A percentile compares a stretch with the other conserved stretches of the same genome.
Conservation (phyloP, 1,139 yeast genomes). For the Suhomyces choctaworum region DNA sequence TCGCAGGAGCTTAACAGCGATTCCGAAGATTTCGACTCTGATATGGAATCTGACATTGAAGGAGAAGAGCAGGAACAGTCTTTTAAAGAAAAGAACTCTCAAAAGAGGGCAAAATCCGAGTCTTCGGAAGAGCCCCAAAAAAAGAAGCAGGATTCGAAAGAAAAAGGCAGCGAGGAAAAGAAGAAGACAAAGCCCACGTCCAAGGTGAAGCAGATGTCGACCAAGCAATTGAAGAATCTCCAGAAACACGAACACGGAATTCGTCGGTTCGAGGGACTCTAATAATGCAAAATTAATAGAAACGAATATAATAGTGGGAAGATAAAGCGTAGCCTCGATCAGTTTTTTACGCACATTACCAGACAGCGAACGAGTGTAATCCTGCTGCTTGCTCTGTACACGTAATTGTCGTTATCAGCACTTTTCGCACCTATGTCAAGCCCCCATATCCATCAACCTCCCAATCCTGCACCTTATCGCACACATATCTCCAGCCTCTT, state of each 20-base stretch:
- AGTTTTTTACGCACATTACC: too few species aligned
- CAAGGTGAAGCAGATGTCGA: conserved; percentile 39
- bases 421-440: too few species aligned
- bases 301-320: too few species aligned
- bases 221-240: conserved; percentile 49
- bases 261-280: conserved; percentile 62
- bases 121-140: too few species aligned
- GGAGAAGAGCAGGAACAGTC: conserved; percentile 19
- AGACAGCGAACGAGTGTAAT: too few species aligned
- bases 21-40: conserved; percentile 9
- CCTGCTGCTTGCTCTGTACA: too few species aligned
- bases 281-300: too few species aligned
- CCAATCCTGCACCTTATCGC: conserved; percentile 3
- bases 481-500: conserved; percentile 1
- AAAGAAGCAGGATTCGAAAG: too few species aligned
- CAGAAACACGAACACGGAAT: conserved; percentile 68
- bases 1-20: not conserved
- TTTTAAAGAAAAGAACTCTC: conserved; percentile 3
- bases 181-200: conserved; percentile 10
- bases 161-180: conserved; percentile 2
- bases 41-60: conserved; percentile 16
- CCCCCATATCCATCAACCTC: not conserved
- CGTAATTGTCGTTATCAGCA: too few species aligned
- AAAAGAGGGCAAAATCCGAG: too few species aligned
- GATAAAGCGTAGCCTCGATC: too few species aligned